Evolutionary conservation across 148 eudicot species (phyloP).

Genomic region (Talinum fruticosum): DNA sequence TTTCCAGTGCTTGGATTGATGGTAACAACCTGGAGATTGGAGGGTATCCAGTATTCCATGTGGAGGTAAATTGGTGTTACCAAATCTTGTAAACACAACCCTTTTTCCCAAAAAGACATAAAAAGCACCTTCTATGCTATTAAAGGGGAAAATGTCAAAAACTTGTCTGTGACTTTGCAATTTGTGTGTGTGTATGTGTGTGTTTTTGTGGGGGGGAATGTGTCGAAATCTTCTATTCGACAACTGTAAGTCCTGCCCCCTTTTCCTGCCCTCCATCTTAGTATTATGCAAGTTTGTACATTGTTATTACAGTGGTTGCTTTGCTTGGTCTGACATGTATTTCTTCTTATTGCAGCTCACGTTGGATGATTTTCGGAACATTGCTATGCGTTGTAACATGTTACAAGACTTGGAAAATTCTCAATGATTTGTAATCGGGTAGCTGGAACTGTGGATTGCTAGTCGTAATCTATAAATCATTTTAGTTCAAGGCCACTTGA

Average conservation of each 20-base stretch:
- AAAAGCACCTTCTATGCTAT: not conserved
- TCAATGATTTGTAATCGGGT: conserved; percentile 5
- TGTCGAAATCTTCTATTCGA: too few species aligned
- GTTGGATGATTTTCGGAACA: conserved; percentile 67
- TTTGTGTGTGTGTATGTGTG: too few species aligned
- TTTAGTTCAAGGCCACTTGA: too few species aligned
- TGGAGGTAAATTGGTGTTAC: not conserved
- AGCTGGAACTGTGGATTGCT: not conserved
- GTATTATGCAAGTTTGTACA: too few species aligned
- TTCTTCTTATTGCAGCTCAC: conserved; percentile 47
- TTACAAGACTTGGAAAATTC: conserved; percentile 31
- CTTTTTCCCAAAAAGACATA: not conserved
- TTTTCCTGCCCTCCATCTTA: too few species aligned
- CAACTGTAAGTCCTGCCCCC: too few species aligned
- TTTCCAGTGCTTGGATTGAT: not conserved
- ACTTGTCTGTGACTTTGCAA: too few species aligned
- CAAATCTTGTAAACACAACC: not conserved
- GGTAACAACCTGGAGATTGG: not conserved
- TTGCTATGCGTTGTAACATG: conserved; percentile 66
- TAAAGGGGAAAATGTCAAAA: not conserved
- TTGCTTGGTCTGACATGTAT: not conserved
- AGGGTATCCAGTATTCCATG: not conserved
- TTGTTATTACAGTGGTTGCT: too few species aligned
- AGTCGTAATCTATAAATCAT: too few species aligned
- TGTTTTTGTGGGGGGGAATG: too few species aligned